Percentiles rank a stretch among this genome's conserved stretches.
These are phyloP conservation scores for Cladophialophora yegresii DNA, from an alignment of 2,329 filamentous ascomycete species.

Conservation along the genomic window DNA sequence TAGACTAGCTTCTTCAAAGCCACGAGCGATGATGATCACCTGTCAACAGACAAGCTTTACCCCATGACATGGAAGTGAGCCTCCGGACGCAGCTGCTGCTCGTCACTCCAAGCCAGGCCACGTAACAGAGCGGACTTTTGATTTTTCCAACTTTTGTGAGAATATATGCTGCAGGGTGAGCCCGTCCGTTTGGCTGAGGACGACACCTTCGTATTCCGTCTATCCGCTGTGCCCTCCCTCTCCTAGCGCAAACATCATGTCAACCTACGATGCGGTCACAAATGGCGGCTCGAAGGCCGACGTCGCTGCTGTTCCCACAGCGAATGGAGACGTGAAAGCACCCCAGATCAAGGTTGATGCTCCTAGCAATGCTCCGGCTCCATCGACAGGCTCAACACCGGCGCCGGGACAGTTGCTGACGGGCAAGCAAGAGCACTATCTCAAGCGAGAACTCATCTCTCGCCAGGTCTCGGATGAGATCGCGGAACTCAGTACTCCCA, in stretches of 20 bases:
- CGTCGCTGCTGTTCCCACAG: conserved; percentile 1
- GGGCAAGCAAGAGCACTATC: conserved; percentile 97
- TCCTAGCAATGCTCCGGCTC: neutral
- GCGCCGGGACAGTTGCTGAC: conserved; percentile 69
- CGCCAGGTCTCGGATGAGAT: conserved; percentile 91
- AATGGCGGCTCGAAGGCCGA: conserved; percentile 6
- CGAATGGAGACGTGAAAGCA: conserved; percentile 22
- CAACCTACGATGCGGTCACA: conserved; percentile 2
- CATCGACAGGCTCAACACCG: conserved; percentile 38
- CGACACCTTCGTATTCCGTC: neutral
- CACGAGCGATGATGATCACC: conserved; percentile 14
- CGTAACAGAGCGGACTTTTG: conserved; percentile 13
- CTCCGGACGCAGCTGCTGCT: neutral
- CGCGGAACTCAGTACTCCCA: conserved; percentile 88
- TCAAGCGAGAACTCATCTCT: conserved; percentile 92
- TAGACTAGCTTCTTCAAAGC: conserved; percentile 1
- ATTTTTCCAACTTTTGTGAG: conserved; percentile 5
- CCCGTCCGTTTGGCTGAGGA: neutral
- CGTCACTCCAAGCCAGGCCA: conserved; percentile 17
- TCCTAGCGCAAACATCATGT: conserved; percentile 4
- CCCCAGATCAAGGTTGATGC: conserved; percentile 19
- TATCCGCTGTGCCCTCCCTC: neutral
- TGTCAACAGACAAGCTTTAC: neutral
- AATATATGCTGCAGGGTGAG: conserved; percentile 8
- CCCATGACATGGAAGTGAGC: conserved; percentile 11